Conservation (phyloP, 768 basidiomycete genomes). For the Trichaptum fuscoviolaceum region DNA sequence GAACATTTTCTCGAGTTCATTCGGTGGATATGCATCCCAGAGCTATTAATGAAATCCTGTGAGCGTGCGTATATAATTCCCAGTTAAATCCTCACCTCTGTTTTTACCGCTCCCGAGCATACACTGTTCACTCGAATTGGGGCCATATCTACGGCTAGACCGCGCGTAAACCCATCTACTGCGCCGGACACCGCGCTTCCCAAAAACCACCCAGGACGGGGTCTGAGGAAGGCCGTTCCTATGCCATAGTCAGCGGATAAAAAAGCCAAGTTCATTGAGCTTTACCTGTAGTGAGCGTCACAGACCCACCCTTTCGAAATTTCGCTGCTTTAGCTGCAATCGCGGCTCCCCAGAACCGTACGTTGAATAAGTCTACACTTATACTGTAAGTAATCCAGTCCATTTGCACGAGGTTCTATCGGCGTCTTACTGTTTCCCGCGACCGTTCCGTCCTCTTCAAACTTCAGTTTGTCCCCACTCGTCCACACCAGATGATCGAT, state of each 20-base stretch:
- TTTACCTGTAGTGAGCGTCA: background rate
- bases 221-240: constrained; percentile 5
- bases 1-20: constrained; percentile 2
- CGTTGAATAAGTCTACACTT: constrained; percentile 7
- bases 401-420: no score
- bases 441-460: background rate
- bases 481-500: constrained; percentile 13
- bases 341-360: constrained; percentile 10
- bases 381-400: no score
- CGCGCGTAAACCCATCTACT: constrained; percentile 12
- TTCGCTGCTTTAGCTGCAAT: constrained; percentile 7
- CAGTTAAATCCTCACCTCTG: constrained; percentile 5
- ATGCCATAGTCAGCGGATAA: background rate
- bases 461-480: constrained; percentile 8
- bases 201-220: constrained; percentile 4
- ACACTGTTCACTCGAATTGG: constrained; percentile 13
- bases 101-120: constrained; percentile 9
- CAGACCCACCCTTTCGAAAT: constrained; percentile 4
- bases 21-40: constrained; percentile 6
- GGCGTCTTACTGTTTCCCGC: background rate
- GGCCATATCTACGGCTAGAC: constrained; percentile 13
- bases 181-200: constrained; percentile 6
- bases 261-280: no score
- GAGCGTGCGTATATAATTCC: background rate
- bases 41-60: background rate